Evolutionary conservation across 2,329 filamentous ascomycete species (phyloP).

Genomic region (Elsinoe batatas): DNA sequence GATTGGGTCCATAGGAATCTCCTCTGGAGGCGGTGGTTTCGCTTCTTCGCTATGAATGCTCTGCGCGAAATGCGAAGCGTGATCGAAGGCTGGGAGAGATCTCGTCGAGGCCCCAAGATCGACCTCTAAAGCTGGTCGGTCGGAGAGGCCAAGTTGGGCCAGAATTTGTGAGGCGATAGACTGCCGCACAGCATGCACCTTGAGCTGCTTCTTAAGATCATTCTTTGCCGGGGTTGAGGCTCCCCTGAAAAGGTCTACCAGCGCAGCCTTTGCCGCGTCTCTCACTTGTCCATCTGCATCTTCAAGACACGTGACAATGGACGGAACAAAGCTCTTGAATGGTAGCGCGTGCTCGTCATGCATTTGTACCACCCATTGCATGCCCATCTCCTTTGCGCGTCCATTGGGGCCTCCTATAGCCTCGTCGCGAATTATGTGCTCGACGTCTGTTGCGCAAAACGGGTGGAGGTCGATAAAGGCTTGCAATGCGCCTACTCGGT

Average conservation of each 20-base stretch:
- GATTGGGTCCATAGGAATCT: slow-evolving; percentile 64
- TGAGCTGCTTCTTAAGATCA: slow-evolving; percentile 78
- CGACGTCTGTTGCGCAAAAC: slow-evolving; percentile 61
- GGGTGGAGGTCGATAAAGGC: slow-evolving; percentile 69
- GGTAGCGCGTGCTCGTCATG: slow-evolving; percentile 67
- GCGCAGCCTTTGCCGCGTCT: slow-evolving; percentile 69
- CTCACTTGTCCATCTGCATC: slow-evolving; percentile 82
- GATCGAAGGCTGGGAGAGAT: slow-evolving; percentile 32
- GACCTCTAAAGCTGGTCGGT: slow-evolving; percentile 22
- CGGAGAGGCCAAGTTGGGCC: slow-evolving; percentile 55
- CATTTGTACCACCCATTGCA: slow-evolving; percentile 82
- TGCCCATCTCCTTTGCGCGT: slow-evolving; percentile 71
- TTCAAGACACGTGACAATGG: slow-evolving; percentile 76
- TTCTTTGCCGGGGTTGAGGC: slow-evolving; percentile 53
- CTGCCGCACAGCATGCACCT: slow-evolving; percentile 73
- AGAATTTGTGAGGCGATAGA: slow-evolving; percentile 77
- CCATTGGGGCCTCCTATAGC: slow-evolving; percentile 73
- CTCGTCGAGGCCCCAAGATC: slow-evolving; percentile 33
- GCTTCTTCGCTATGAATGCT: slow-evolving; percentile 38
- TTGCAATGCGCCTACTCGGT: slow-evolving; percentile 63
- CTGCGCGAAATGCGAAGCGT: slow-evolving; percentile 36
- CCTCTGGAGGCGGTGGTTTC: slow-evolving; percentile 51
- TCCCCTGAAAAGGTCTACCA: slow-evolving; percentile 79
- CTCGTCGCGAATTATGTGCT: slow-evolving; percentile 66
- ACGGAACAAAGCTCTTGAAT: slow-evolving; percentile 74